A percentile compares a stretch with the other conserved stretches of the same genome.
phyloP scores from a whole-genome alignment of 371 early-diverging fungal species.

The Mortierella sp. region DNA sequence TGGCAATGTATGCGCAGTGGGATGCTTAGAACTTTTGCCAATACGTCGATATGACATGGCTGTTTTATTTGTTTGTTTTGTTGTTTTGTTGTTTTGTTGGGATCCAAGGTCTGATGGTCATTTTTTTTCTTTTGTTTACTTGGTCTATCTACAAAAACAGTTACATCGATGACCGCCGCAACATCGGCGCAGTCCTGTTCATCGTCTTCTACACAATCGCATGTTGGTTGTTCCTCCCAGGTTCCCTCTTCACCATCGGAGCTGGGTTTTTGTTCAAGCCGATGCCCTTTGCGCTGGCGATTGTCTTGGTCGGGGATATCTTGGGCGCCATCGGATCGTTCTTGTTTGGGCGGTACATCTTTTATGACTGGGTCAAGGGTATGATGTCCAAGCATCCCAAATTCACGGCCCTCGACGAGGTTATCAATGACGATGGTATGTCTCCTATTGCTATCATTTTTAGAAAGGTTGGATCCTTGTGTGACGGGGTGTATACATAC shows the following conservation, averaged over 20 bases:
- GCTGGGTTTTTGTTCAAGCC: conserved; percentile 60
- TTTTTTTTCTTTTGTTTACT: background rate
- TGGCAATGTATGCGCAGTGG: background rate
- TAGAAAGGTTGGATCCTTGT: background rate
- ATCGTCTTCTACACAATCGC: conserved; percentile 49
- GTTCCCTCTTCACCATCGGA: conserved; percentile 59
- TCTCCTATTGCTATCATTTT: background rate
- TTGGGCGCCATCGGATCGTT: conserved; percentile 57
- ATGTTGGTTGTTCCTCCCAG: conserved; percentile 57
- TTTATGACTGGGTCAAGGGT: conserved; percentile 58
- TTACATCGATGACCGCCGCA: conserved; percentile 51
- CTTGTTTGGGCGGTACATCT: conserved; percentile 58
- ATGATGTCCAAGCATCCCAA: conserved; percentile 55
- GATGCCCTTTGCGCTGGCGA: conserved; percentile 50
- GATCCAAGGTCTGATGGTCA: background rate
- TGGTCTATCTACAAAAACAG: background rate
- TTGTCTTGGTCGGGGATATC: conserved; percentile 52
- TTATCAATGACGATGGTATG: conserved; percentile 59
- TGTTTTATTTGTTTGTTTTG: background rate
- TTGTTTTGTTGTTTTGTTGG: background rate
- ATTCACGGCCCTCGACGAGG: conserved; percentile 48
- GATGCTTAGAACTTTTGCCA: no score
- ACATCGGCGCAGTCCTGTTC: conserved; percentile 53
- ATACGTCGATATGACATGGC: no score
- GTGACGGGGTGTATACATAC: no score